Evolutionary conservation across 805 yeast species (phyloP), one percentile per base, ranked within the genome.

Genomic region (Debaryomyces castellii): DNA sequence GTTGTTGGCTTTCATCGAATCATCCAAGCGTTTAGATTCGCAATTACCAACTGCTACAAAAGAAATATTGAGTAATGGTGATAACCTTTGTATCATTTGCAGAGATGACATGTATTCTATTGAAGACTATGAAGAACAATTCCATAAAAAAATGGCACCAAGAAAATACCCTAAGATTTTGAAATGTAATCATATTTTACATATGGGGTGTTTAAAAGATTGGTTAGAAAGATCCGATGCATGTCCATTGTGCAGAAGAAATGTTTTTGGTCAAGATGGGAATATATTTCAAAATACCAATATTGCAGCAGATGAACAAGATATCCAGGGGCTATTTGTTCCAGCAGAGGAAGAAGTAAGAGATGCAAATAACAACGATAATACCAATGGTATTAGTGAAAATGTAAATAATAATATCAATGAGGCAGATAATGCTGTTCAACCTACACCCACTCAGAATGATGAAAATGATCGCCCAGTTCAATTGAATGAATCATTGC

Each of bases 161-260:
- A 57, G 87, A 45, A 66, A 67, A 37, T 71, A 67, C 40, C 96
- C 98, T 4, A 89, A 89, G 63, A 85, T 78, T 58, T 72, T 94
- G 40, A 75, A 71, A 1, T 94, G 99, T 71, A 87, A 89, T 21
- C 99, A 94, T 64, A 84, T 89, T 40, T 74, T 92, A 46, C 99
- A 94, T 62, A 69, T 86, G 66, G 91, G 94, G 4, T 94, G 99
- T 63, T 74, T 94, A 50, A 87, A 89, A 58, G 85, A 87, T 53
- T 94, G 99, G 99, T 73, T 94, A 54, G 95, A 88, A 59, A 78
- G 96, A 52, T 89, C 96, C 0, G 92, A 85, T 54, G 80, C 81
- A n/a, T 94, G 99, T 69, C 99, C 99, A 1, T 81, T 91, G 44
- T 94, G 99, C 63, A 74, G 96, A 49, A 73, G 84, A 24, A 79